These are phyloP conservation scores for Fennellomyces sp. DNA, from an alignment of 371 early-diverging fungal genomes.

Conservation along the genomic window DNA sequence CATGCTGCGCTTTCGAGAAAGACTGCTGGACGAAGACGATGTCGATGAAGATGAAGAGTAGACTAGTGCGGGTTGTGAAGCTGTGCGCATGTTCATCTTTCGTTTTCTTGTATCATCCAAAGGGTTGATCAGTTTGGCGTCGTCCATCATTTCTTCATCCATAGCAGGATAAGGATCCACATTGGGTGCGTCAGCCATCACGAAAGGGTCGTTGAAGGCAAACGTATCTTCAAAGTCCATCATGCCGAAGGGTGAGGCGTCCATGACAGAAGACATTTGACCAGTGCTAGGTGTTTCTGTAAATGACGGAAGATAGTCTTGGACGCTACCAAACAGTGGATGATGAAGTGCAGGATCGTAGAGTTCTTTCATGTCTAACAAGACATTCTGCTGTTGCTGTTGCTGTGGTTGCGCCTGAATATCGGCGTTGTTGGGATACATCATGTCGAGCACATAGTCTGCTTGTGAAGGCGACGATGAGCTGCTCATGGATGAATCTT, in stretches of 20 bases:
- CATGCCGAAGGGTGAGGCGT: conserved; percentile 2
- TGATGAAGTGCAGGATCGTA: background rate
- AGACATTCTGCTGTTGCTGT: background rate
- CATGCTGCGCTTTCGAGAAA: background rate
- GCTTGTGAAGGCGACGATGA: conserved; percentile 46
- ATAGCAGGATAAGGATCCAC: background rate
- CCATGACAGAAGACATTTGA: background rate
- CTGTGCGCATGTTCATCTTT: background rate
- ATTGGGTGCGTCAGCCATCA: background rate
- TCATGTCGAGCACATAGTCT: conserved; percentile 52
- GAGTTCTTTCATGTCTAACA: background rate
- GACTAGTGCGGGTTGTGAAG: conserved; percentile 3
- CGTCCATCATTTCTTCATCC: conserved; percentile 7
- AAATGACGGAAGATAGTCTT: background rate
- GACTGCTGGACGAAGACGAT: conserved; percentile 7
- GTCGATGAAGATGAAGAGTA: conserved; percentile 4
- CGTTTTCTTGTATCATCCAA: background rate
- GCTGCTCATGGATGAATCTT: conserved; percentile 48
- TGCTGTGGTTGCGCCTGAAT: conserved; percentile 3
- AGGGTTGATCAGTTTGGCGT: background rate
- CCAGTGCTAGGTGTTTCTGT: conserved; percentile 2
- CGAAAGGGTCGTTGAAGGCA: conserved; percentile 9
- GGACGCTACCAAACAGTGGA: background rate
- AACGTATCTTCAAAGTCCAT: conserved; percentile 15
- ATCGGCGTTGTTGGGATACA: conserved; percentile 27